These are phyloP conservation scores for Mucor racemosus DNA, from an alignment of 371 early-diverging fungal genomes.

Conservation along the genomic window DNA sequence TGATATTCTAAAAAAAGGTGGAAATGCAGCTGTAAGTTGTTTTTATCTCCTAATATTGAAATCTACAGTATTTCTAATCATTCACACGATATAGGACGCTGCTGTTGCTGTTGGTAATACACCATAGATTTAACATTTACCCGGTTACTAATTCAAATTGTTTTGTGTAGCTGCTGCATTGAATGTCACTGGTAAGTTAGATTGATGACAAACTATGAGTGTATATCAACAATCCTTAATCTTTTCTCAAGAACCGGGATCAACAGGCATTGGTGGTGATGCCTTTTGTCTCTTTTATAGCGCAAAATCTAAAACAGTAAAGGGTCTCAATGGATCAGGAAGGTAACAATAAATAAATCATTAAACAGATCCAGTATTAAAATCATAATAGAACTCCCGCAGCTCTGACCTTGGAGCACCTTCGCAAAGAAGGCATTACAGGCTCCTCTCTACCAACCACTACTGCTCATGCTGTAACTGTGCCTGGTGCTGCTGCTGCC, in stretches of 20 bases:
- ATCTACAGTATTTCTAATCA: neutral
- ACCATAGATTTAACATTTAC: neutral
- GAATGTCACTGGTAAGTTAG: conserved; percentile 61
- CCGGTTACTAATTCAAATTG: neutral
- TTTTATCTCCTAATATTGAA: neutral
- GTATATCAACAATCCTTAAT: neutral
- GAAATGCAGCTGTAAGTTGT: conserved; percentile 83
- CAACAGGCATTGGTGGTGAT: conserved; percentile 94
- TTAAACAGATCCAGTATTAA: neutral
- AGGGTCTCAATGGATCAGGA: conserved; percentile 79
- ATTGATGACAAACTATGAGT: neutral
- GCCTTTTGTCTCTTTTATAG: conserved; percentile 85
- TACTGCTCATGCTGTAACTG: conserved; percentile 70
- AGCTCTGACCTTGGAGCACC: conserved; percentile 58
- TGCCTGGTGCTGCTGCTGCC: conserved; percentile 87
- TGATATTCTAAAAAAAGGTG: conserved; percentile 78
- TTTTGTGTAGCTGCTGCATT: conserved; percentile 61
- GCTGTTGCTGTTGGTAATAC: conserved; percentile 70
- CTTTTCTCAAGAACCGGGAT: conserved; percentile 68
- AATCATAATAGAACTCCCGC: conserved; percentile 55
- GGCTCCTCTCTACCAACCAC: conserved; percentile 46
- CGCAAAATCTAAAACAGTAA: conserved; percentile 61
- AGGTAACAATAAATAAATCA: conserved; percentile 36
- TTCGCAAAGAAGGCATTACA: conserved; percentile 34
- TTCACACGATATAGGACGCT: conserved; percentile 63